Base-by-base conservation (phyloP, 2,329 filamentous ascomycete species). In the Exophiala phaeomuriformis region DNA sequence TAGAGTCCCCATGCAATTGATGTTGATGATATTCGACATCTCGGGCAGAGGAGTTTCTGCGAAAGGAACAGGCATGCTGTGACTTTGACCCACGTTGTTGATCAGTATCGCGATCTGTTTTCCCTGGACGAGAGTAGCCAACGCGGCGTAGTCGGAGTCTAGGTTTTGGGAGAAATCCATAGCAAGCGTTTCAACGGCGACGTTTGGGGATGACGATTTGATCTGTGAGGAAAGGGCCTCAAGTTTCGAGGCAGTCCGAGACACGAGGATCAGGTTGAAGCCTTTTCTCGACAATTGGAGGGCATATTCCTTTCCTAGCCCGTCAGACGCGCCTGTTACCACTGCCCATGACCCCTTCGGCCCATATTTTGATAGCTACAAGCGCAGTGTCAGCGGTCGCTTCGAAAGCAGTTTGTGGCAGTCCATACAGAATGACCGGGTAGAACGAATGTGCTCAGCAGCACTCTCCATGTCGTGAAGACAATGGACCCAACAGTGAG, bases 71-170 rank as follows among this genome's bases (percentile, higher is more conserved):
- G 93, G 93, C 51, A 97, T 95, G 70, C 79, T 85, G 76, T 98
- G 93, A 71, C 87, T 94, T 70, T 90, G 85, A 61, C 93, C 93
- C 51, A 98, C 93, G 65, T 98, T 98, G 79, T 98, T 98, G 77
- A 98, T 79, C 59, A 98, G 75, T 57, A 98, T 86, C 42, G 85
- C 84, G 29, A 98, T 75, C 61, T 96, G 90, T 37, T 95, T 80
- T 5, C 79, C 85, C 19, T 81, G 71, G 47, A 95, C 74, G 28
- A 88, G 71, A 59, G 80, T 74, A 61, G 82, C 80, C 46, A 98
- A 77, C 44, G 79, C 78, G 52, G 82, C 79, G 74, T 93, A 97
- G 72, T 97, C 90, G 51, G 77, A 75, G 70, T 95, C 59, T n/a
- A 47, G 50, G 8, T 60, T 86, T 66, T 82, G 75, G 5, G 88